Percentiles rank a stretch among this genome's conserved stretches.
These are phyloP conservation scores for Mediolabrus comicus DNA, from an alignment of 108 stramenopile species.

Conservation along the genomic window DNA sequence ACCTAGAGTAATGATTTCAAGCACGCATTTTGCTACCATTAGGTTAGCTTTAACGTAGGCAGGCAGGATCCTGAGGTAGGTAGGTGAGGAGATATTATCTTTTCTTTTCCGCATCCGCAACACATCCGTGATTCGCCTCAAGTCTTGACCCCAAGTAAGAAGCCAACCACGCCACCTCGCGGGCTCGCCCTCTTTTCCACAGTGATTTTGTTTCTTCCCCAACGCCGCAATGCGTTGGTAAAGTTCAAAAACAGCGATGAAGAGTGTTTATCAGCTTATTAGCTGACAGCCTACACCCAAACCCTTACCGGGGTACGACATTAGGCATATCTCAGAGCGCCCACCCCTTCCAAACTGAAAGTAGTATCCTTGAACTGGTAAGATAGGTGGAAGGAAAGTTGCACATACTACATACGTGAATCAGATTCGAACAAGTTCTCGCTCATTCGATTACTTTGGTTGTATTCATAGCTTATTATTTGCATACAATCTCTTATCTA, in stretches of 20 bases:
- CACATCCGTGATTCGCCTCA: neutral
- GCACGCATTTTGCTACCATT: too few relatives aligned
- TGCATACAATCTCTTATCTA: too few relatives aligned
- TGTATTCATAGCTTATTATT: too few relatives aligned
- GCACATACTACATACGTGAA: neutral
- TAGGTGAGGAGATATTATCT: neutral
- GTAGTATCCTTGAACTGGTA: neutral
- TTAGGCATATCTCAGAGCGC: constrained; percentile 23
- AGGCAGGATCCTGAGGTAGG: too few relatives aligned
- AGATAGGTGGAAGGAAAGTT: neutral
- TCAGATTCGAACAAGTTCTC: neutral
- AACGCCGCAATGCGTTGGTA: constrained; percentile 16
- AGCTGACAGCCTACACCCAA: constrained; percentile 23
- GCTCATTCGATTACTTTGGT: too few relatives aligned
- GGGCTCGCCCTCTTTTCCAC: neutral
- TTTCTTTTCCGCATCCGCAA: too few relatives aligned
- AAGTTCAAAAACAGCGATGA: constrained; percentile 33
- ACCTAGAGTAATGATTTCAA: too few relatives aligned
- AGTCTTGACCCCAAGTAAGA: neutral
- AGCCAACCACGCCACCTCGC: neutral
- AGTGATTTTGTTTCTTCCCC: constrained; percentile 1
- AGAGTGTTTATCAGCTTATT: constrained; percentile 15
- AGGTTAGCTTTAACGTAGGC: too few relatives aligned
- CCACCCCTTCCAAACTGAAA: constrained; percentile 2
- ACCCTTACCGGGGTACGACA: constrained; percentile 36